Conservation (phyloP, 345 rosid genomes). For the Gossypium ekmanianum region DNA sequence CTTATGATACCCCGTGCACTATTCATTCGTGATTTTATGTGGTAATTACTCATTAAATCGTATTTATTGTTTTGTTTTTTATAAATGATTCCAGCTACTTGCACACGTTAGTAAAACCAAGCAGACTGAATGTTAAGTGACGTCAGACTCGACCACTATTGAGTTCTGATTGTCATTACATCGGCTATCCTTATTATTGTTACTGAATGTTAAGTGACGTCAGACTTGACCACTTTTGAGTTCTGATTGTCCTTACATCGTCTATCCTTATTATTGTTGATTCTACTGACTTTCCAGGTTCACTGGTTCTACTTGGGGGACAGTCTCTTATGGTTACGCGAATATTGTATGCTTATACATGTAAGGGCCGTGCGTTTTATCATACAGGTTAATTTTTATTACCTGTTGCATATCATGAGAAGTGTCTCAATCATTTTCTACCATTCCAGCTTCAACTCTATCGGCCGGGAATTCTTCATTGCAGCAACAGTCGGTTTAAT, state of each 20-base stretch:
- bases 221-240: not conserved
- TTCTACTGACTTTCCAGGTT: conserved; percentile 44
- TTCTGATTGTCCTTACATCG: not conserved
- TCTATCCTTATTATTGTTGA: not conserved
- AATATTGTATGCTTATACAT: conserved; percentile 74
- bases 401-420: not conserved
- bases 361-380: conserved; percentile 29
- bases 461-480: conserved; percentile 60
- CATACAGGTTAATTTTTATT: not conserved
- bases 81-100: not conserved
- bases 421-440: not conserved
- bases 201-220: not conserved
- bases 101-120: not conserved
- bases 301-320: conserved; percentile 78
- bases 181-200: not conserved
- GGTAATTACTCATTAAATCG: conserved; percentile 42
- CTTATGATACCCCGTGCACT: conserved; percentile 92
- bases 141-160: not conserved
- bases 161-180: not conserved
- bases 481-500: conserved; percentile 69
- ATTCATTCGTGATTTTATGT: conserved; percentile 89
- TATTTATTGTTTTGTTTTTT: not conserved
- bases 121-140: not conserved
- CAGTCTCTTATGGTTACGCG: conserved; percentile 80
- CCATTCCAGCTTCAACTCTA: conserved; percentile 49